These are phyloP conservation scores for Colletotrichum sp. DNA, from an alignment of 2,329 filamentous ascomycete species.

Conservation along the genomic window DNA sequence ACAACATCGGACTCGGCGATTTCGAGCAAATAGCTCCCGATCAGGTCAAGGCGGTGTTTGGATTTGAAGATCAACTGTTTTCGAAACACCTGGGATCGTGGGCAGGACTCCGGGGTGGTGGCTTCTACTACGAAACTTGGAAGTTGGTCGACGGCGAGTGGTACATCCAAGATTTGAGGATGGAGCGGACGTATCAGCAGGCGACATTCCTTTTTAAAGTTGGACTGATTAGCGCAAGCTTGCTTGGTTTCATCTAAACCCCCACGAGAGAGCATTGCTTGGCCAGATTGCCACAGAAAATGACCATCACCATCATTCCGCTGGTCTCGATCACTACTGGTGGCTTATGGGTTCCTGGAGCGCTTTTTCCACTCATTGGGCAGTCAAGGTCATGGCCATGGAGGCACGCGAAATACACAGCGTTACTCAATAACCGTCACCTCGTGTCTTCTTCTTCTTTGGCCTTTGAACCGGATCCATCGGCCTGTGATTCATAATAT, in stretches of 20 bases:
- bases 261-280: accelerated
- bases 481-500: neutral
- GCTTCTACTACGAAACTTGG: constrained; percentile 28
- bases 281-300: neutral
- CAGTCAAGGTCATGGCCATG: neutral
- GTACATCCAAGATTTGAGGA: constrained; percentile 25
- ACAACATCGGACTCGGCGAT: constrained; percentile 27
- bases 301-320: neutral
- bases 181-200: constrained; percentile 15
- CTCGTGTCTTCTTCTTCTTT: neutral
- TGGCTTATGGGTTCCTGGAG: too few species aligned
- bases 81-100: constrained; percentile 18
- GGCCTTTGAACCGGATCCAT: neutral
- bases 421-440: neutral
- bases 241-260: neutral
- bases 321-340: neutral
- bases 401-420: neutral
- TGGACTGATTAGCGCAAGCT: neutral
- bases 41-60: constrained; percentile 18
- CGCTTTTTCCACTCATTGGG: neutral
- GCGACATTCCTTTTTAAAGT: neutral
- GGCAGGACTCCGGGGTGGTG: constrained; percentile 27
- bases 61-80: neutral
- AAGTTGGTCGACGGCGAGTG: constrained; percentile 26
- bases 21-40: constrained; percentile 26